phyloP scores from a whole-genome alignment of 2,329 filamentous ascomycete species.

The Xylariaceae sp. region DNA sequence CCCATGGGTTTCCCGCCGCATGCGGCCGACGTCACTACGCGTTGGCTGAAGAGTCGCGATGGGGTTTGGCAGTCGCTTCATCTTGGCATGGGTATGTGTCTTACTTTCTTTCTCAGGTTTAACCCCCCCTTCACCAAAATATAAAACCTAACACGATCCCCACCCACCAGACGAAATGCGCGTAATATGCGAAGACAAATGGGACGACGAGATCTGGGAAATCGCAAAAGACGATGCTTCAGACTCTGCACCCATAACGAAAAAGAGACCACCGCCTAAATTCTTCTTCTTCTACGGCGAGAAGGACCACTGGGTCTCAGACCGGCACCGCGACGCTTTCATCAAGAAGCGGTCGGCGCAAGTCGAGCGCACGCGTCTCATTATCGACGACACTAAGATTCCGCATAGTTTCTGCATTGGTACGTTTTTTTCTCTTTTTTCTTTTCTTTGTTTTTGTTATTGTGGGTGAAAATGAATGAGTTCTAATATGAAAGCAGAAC shows the following conservation, averaged over 20 bases:
- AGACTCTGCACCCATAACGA: slow-evolving; percentile 26
- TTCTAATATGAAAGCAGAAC: slow-evolving; percentile 29
- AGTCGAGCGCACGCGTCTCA: slow-evolving; percentile 40
- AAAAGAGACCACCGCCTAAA: slow-evolving; percentile 33
- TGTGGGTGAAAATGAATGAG: not conserved
- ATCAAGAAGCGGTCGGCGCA: slow-evolving; percentile 39
- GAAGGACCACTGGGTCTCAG: slow-evolving; percentile 58
- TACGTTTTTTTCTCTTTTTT: slow-evolving; percentile 30
- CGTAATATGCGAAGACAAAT: slow-evolving; percentile 53
- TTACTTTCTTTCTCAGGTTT: not conserved
- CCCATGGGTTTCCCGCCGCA: slow-evolving; percentile 45
- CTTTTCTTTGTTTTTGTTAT: no score
- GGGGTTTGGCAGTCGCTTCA: slow-evolving; percentile 56
- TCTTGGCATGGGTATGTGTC: slow-evolving; percentile 42
- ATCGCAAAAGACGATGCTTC: slow-evolving; percentile 33
- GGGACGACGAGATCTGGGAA: slow-evolving; percentile 57
- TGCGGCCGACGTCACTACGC: slow-evolving; percentile 46
- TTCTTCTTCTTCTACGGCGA: slow-evolving; percentile 57
- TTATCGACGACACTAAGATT: slow-evolving; percentile 51
- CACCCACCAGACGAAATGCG: slow-evolving; percentile 45
- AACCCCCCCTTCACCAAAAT: not conserved
- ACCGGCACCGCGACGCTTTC: slow-evolving; percentile 51
- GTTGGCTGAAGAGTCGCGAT: slow-evolving; percentile 51
- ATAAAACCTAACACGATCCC: slow-evolving; percentile 1
- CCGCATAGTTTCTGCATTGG: slow-evolving; percentile 58